Conservation (phyloP, 768 basidiomycete genomes). For the Strobilomyces echinocephalus region DNA sequence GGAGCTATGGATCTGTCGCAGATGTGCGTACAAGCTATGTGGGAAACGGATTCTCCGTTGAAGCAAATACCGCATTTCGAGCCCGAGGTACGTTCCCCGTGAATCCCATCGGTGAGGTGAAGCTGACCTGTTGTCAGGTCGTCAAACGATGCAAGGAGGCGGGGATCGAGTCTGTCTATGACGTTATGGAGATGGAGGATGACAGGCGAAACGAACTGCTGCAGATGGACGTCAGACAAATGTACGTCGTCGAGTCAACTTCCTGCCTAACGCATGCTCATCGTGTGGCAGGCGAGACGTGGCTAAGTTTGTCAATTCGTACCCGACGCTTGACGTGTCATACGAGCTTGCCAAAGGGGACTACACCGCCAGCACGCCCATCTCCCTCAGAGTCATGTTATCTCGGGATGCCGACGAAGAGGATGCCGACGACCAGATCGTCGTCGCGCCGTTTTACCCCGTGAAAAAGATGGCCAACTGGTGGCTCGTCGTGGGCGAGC, state of each 20-base stretch:
- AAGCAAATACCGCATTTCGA: slow-evolving; percentile 98
- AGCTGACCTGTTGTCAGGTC: slow-evolving; percentile 40
- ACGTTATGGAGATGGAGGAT: slow-evolving; percentile 98
- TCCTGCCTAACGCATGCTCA: background rate
- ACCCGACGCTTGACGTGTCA: slow-evolving; percentile 91
- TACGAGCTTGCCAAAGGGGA: slow-evolving; percentile 84
- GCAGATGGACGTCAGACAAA: slow-evolving; percentile 79
- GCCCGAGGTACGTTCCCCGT: slow-evolving; percentile 51
- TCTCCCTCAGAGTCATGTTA: slow-evolving; percentile 74
- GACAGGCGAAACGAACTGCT: slow-evolving; percentile 76
- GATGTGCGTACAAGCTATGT: slow-evolving; percentile 97
- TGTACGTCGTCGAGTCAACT: slow-evolving; percentile 49
- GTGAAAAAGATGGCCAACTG: slow-evolving; percentile 88
- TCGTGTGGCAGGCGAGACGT: slow-evolving; percentile 71
- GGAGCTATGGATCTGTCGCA: slow-evolving; percentile 98
- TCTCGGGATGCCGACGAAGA: slow-evolving; percentile 80
- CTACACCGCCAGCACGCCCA: slow-evolving; percentile 80
- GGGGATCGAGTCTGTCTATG: slow-evolving; percentile 86
- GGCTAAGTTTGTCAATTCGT: slow-evolving; percentile 93
- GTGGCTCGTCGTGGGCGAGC: slow-evolving; percentile 96
- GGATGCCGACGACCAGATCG: slow-evolving; percentile 66
- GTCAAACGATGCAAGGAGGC: slow-evolving; percentile 81
- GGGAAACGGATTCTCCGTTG: slow-evolving; percentile 94
- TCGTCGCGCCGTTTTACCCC: slow-evolving; percentile 94
- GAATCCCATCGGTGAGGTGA: background rate